Conservation (phyloP, 768 basidiomycete genomes). For the Naganishia randhawae region DNA sequence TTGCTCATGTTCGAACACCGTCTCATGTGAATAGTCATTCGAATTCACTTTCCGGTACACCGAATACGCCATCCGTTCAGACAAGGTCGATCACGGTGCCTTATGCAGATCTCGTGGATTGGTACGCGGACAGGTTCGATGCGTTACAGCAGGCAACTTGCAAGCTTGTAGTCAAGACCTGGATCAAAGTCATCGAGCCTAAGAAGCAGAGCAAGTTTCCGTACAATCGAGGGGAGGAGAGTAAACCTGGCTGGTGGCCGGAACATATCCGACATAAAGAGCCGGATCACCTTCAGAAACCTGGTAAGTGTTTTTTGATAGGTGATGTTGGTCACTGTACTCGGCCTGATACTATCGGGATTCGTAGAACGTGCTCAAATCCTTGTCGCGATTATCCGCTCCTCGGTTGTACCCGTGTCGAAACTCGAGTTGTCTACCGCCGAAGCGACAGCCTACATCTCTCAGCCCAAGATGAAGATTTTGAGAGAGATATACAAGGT, state of each 20-base stretch:
- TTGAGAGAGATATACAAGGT: conserved; percentile 49
- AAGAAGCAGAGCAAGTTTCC: conserved; percentile 52
- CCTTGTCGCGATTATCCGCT: conserved; percentile 46
- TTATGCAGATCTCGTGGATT: conserved; percentile 38
- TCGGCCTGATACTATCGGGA: not conserved
- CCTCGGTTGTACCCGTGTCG: conserved; percentile 39
- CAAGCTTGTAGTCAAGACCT: conserved; percentile 51
- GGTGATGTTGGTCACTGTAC: not conserved
- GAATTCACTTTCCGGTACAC: not conserved
- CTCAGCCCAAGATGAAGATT: conserved; percentile 42
- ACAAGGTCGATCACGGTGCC: conserved; percentile 33
- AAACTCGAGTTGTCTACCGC: conserved; percentile 49
- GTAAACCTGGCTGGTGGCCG: conserved; percentile 53
- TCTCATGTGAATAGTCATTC: not conserved
- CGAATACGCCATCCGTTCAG: not conserved
- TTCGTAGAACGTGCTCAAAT: conserved; percentile 49
- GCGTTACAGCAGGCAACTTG: conserved; percentile 48
- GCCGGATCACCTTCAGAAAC: conserved; percentile 52
- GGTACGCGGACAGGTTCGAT: conserved; percentile 44
- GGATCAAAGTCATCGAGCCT: conserved; percentile 54
- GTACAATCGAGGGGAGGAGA: conserved; percentile 52
- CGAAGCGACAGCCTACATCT: conserved; percentile 45
- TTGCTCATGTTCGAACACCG: conserved; percentile 9
- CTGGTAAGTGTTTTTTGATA: conserved; percentile 40
- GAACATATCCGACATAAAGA: conserved; percentile 50